These are phyloP conservation scores for Wakefieldia striispora DNA, from an alignment of 768 basidiomycete genomes.

Conservation along the genomic window DNA sequence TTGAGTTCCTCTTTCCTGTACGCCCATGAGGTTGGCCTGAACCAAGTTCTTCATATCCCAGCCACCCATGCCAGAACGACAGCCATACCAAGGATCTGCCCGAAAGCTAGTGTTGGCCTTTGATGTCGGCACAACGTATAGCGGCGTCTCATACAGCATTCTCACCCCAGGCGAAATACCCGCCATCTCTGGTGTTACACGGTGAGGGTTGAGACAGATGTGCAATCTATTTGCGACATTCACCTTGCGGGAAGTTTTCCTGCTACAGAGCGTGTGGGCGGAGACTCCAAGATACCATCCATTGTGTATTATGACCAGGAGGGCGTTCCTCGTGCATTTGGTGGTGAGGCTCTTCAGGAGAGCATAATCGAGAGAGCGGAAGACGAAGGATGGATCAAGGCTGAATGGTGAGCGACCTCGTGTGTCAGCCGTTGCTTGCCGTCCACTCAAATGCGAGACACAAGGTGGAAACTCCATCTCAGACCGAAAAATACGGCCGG, in stretches of 20 bases:
- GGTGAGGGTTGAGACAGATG: slow-evolving; percentile 14
- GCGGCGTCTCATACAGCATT: slow-evolving; percentile 45
- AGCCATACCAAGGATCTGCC: slow-evolving; percentile 38
- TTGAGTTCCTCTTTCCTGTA: not conserved
- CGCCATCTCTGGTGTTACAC: slow-evolving; percentile 17
- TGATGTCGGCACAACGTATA: slow-evolving; percentile 53
- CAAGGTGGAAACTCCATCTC: slow-evolving; percentile 38
- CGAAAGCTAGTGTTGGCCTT: slow-evolving; percentile 49
- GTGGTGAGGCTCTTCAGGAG: slow-evolving; percentile 44
- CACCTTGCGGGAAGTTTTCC: slow-evolving; percentile 39
- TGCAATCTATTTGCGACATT: not conserved
- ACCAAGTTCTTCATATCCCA: not conserved
- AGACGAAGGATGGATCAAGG: slow-evolving; percentile 32
- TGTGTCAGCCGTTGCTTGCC: not conserved
- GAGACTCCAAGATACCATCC: slow-evolving; percentile 50
- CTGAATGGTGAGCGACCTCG: slow-evolving; percentile 27
- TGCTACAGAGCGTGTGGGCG: slow-evolving; percentile 43
- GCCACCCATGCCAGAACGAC: slow-evolving; percentile 28
- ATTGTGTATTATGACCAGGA: slow-evolving; percentile 45
- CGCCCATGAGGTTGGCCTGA: not conserved
- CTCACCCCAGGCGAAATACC: slow-evolving; percentile 31
- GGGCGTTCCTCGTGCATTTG: slow-evolving; percentile 41
- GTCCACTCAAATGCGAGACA: slow-evolving; percentile 4
- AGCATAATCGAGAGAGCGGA: slow-evolving; percentile 38
- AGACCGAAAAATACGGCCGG: slow-evolving; percentile 24